A percentile compares a stretch with the other conserved stretches of the same genome.
These are phyloP conservation scores for Paracoccidioides lutzii DNA, from an alignment of 2,329 filamentous ascomycete genomes.

Conservation along the genomic window DNA sequence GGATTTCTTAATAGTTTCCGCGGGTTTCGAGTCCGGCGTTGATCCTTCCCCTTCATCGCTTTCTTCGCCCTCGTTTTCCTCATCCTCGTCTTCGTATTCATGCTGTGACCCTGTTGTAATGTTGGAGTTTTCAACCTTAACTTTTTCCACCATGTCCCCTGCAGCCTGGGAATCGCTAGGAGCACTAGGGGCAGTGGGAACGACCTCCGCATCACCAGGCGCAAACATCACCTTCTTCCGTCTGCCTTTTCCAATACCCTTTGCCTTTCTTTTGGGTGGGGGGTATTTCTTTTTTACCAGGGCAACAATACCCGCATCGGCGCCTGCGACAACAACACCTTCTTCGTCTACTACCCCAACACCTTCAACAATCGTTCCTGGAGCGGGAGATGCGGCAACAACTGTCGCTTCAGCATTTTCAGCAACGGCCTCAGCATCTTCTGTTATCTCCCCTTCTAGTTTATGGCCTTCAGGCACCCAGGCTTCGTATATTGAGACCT, in stretches of 20 bases:
- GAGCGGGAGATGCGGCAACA: conserved; percentile 35
- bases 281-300: conserved; percentile 47
- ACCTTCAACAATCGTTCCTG: conserved; percentile 47
- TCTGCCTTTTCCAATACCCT: conserved; percentile 63
- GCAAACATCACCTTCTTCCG: conserved; percentile 58
- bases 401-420: conserved; percentile 27
- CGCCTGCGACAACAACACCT: conserved; percentile 43
- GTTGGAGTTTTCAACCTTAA: background rate
- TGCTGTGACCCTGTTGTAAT: conserved; percentile 22
- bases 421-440: conserved; percentile 36
- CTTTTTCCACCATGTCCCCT: conserved; percentile 24
- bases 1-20: conserved; percentile 21
- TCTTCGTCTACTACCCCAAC: conserved; percentile 48
- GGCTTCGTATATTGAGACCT: conserved; percentile 71
- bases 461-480: conserved; percentile 66
- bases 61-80: conserved; percentile 37
- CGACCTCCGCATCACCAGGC: conserved; percentile 31
- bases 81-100: conserved; percentile 36
- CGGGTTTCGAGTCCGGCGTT: conserved; percentile 33
- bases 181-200: conserved; percentile 28
- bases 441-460: conserved; percentile 69
- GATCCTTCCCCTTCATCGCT: conserved; percentile 41
- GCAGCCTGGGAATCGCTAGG: conserved; percentile 17
- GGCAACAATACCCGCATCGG: conserved; percentile 30
- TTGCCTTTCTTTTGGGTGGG: conserved; percentile 67